Conservation (phyloP, 768 basidiomycete species). For the Boletus sensibilis region DNA sequence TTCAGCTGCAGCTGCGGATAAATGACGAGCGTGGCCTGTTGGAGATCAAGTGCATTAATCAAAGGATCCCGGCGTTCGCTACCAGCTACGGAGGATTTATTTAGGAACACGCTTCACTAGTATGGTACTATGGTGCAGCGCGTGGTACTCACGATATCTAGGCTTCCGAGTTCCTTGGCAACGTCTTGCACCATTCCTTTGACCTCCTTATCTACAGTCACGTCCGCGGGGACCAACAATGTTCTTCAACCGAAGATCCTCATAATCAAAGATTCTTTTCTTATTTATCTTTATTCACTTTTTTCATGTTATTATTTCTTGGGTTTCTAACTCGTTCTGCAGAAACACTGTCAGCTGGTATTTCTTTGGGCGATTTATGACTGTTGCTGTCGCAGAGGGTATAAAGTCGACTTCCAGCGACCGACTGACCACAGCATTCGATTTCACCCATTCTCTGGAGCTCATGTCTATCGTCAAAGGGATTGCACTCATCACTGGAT, state of each 20-base stretch:
- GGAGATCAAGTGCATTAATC: background rate
- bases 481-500: conserved; percentile 32
- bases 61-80: conserved; percentile 14
- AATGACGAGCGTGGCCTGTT: background rate
- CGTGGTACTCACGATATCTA: conserved; percentile 43
- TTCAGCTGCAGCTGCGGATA: background rate
- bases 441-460: background rate
- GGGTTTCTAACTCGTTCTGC: too few relatives aligned
- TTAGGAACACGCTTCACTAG: background rate
- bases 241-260: conserved; percentile 19
- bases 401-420: background rate
- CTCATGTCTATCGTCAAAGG: conserved; percentile 25
- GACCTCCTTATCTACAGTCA: conserved; percentile 42
- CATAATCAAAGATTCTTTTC: too few relatives aligned
- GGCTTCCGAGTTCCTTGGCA: conserved; percentile 35
- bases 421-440: background rate
- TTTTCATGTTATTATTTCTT: too few relatives aligned
- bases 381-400: background rate
- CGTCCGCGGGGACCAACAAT: conserved; percentile 34
- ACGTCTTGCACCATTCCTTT: conserved; percentile 36
- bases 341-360: too few relatives aligned
- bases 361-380: background rate
- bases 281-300: too few relatives aligned
- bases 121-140: too few relatives aligned
- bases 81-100: conserved; percentile 6